Percentiles rank a stretch among this genome's conserved stretches.
Conservation (phyloP, 164 flowering plant species). For the Magnolia kwangsiensis region DNA sequence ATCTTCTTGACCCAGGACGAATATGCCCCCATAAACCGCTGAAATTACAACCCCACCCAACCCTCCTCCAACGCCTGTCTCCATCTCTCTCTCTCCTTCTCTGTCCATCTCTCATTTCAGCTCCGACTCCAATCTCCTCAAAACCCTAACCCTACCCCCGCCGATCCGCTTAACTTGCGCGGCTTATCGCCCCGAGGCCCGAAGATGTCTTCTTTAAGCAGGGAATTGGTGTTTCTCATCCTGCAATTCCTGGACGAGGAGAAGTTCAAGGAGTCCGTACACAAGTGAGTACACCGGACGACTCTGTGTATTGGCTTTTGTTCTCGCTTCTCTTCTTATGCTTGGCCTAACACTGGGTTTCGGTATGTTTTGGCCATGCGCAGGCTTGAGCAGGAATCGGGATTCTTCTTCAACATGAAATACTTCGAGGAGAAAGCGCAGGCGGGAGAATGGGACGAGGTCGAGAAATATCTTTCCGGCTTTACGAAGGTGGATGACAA, state of each 20-base stretch:
- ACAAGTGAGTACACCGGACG: conserved; percentile 37
- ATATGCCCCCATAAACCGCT: background rate
- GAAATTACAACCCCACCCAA: background rate
- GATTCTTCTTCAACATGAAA: conserved; percentile 80
- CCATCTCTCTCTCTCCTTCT: background rate
- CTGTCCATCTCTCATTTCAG: background rate
- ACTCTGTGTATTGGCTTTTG: background rate
- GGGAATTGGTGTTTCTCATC: conserved; percentile 90
- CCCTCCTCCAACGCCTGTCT: background rate
- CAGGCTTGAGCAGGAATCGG: conserved; percentile 90
- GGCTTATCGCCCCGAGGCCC: background rate
- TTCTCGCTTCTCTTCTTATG: background rate
- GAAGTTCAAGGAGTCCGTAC: conserved; percentile 88
- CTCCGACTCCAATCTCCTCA: background rate
- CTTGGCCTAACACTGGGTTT: background rate
- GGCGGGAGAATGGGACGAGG: conserved; percentile 92
- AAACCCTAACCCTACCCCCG: background rate
- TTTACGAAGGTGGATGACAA: conserved; percentile 85
- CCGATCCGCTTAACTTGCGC: background rate
- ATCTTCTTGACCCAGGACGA: background rate
- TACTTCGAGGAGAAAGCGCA: conserved; percentile 79
- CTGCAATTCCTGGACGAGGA: conserved; percentile 92
- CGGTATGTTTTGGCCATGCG: conserved; percentile 6
- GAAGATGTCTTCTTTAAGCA: conserved; percentile 75
- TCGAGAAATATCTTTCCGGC: conserved; percentile 78